A percentile compares a stretch with the other conserved stretches of the same genome.
These are phyloP conservation scores for Hanseniaspora taiwanica DNA, from an alignment of 805 yeast species.

Conservation along the genomic window DNA sequence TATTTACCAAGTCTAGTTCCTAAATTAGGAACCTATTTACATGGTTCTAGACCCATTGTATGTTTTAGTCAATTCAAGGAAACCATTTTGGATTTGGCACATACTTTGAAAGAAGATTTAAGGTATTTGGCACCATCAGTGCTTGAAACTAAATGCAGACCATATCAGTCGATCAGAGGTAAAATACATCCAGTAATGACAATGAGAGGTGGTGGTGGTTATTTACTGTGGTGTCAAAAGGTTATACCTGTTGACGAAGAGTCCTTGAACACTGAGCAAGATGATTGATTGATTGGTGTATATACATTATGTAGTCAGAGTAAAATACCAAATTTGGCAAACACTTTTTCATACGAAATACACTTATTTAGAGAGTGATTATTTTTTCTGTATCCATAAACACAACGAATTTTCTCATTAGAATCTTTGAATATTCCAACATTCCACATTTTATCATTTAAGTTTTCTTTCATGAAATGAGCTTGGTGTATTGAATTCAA, in stretches of 20 bases:
- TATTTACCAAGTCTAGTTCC: constrained; percentile 55
- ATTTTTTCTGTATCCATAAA: constrained; percentile 41
- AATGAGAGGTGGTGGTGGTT: constrained; percentile 86
- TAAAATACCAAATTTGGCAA: constrained; percentile 7
- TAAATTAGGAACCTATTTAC: constrained; percentile 44
- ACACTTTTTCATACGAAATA: constrained; percentile 1
- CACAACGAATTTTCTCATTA: constrained; percentile 41
- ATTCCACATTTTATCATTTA: constrained; percentile 31
- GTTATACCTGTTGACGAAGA: constrained; percentile 45
- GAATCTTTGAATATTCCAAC: constrained; percentile 38
- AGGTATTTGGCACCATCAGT: constrained; percentile 73
- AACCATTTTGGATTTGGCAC: constrained; percentile 50
- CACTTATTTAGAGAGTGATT: background rate
- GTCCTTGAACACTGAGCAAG: too few species aligned
- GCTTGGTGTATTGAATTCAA: constrained; percentile 55
- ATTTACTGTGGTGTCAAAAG: constrained; percentile 59
- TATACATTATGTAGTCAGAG: background rate
- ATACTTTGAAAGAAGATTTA: constrained; percentile 53
- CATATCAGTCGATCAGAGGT: constrained; percentile 87
- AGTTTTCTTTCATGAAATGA: constrained; percentile 21
- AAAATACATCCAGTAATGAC: constrained; percentile 94
- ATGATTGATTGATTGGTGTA: too few species aligned
- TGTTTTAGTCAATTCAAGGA: constrained; percentile 77
- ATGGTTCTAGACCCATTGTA: constrained; percentile 81
- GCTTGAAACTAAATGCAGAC: constrained; percentile 68